These are phyloP conservation scores for Candida sithepensis DNA, from an alignment of 805 yeast genomes.

Conservation along the genomic window DNA sequence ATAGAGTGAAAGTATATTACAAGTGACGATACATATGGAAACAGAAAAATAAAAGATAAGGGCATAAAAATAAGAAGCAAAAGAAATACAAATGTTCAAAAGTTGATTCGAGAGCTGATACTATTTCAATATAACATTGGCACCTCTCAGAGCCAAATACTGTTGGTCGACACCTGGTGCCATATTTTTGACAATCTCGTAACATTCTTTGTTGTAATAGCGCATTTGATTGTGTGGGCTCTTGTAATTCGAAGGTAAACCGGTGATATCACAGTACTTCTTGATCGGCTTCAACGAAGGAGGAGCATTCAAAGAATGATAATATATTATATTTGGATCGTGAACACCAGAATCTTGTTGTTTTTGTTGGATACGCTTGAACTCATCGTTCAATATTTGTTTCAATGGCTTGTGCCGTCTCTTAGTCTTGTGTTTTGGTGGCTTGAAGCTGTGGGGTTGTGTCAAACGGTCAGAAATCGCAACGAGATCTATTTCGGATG, in stretches of 20 bases:
- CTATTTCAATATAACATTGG: slow-evolving; percentile 72
- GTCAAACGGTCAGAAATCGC: slow-evolving; percentile 37
- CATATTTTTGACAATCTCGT: slow-evolving; percentile 69
- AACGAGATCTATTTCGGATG: slow-evolving; percentile 6
- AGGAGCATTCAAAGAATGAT: slow-evolving; percentile 72
- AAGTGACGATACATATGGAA: too few species aligned
- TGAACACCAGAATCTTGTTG: slow-evolving; percentile 29
- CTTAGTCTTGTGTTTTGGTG: slow-evolving; percentile 40
- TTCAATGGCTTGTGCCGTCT: slow-evolving; percentile 70
- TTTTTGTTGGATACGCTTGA: slow-evolving; percentile 52
- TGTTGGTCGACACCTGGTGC: slow-evolving; percentile 93
- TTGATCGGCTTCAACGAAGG: slow-evolving; percentile 80
- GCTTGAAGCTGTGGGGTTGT: slow-evolving; percentile 55
- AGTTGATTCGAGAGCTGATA: background rate
- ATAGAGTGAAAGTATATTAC: too few species aligned
- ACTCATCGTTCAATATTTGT: slow-evolving; percentile 76
- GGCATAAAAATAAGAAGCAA: too few species aligned
- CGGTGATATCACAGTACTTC: slow-evolving; percentile 92
- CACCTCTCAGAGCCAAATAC: slow-evolving; percentile 81
- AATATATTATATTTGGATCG: slow-evolving; percentile 53
- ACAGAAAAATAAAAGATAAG: too few species aligned
- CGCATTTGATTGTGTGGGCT: slow-evolving; percentile 72
- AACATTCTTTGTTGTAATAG: slow-evolving; percentile 80
- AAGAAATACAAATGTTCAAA: background rate
- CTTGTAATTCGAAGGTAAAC: slow-evolving; percentile 73